Evolutionary conservation across 2,329 filamentous ascomycete genomes (phyloP), one percentile per base, ranked within the genome.

Genomic region (Phialophora chinensis): DNA sequence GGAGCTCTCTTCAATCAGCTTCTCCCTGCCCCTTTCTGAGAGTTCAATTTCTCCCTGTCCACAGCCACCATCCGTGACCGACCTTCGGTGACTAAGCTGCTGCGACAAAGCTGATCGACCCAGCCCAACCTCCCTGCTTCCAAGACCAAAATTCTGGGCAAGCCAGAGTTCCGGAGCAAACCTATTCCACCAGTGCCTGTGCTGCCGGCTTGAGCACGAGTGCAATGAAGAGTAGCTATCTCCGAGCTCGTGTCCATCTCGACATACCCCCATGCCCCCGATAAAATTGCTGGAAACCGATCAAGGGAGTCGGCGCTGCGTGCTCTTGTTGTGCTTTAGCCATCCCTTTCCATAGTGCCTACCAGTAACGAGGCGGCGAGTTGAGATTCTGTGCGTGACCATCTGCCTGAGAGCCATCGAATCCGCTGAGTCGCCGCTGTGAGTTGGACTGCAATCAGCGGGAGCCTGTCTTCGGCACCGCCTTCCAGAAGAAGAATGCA

Each of bases 401-500:
- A n/a, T 38, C 38, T 17, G 38, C 38, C 17, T 17, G 14, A 42
- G 17, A 42, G 38, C 38, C 38, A 17, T 42, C 35, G 14, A 17
- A 6, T 17, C 35, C 35, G 12, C 23, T 25, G 38, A 7, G 38
- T n/a, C 38, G 38, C 38, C 4, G 14, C 17, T n/a, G 38, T 44
- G 17, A n/a, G 5, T n/a, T n/a, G 5, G 27, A 4, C 12, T 25
- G 14, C 29, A 31, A 52, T 49, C 52, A 56, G 17, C 52, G 60
- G 10, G 23, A n/a, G 10, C 5, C 23, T 14, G 50, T 7, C 27
- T 31, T 25, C 10, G 60, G 60, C 1, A 85, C 83, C 0, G 77
- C 81, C 3, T 83, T 86, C 89, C 89, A 91, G 1, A 85, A 70
- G 17, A 86, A 77, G 88, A 89, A 91, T 0, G 84, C 78, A 1